phyloP scores from a whole-genome alignment of 164 flowering plant genomes.

The Akebia trifoliata region DNA sequence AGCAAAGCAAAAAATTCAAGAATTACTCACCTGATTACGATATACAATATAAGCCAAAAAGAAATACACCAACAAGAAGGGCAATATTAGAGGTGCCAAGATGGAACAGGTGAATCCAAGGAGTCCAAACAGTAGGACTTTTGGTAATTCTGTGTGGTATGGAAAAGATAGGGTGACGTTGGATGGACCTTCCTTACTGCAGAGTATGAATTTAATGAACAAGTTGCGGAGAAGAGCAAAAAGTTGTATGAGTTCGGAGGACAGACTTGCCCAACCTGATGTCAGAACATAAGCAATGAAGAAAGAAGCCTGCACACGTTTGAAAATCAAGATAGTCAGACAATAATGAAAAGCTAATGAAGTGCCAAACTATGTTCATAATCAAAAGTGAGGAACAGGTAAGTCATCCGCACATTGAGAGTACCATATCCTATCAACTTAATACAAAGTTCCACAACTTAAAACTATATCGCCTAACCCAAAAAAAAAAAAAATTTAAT shows the following conservation, averaged over 20 bases:
- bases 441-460: too few relatives aligned
- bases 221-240: conserved; percentile 53
- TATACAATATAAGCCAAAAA: conserved; percentile 74
- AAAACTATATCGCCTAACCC: too few relatives aligned
- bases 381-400: neutral
- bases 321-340: neutral
- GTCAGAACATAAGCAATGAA: conserved; percentile 85
- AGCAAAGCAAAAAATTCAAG: neutral
- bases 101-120: conserved; percentile 81
- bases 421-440: neutral
- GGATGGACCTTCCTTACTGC: conserved; percentile 35
- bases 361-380: neutral
- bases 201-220: conserved; percentile 37
- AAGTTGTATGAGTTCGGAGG: conserved; percentile 71
- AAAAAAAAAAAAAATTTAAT: too few relatives aligned
- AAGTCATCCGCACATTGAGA: neutral
- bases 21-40: conserved; percentile 66
- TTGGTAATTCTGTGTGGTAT: conserved; percentile 90
- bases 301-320: conserved; percentile 67
- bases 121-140: conserved; percentile 74
- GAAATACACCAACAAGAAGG: conserved; percentile 77
- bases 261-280: conserved; percentile 95
- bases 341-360: neutral
- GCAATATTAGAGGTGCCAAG: conserved; percentile 83
- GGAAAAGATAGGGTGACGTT: conserved; percentile 55